Base-by-base conservation (phyloP, 768 basidiomycete species). In the Pulveroboletus sp. region DNA sequence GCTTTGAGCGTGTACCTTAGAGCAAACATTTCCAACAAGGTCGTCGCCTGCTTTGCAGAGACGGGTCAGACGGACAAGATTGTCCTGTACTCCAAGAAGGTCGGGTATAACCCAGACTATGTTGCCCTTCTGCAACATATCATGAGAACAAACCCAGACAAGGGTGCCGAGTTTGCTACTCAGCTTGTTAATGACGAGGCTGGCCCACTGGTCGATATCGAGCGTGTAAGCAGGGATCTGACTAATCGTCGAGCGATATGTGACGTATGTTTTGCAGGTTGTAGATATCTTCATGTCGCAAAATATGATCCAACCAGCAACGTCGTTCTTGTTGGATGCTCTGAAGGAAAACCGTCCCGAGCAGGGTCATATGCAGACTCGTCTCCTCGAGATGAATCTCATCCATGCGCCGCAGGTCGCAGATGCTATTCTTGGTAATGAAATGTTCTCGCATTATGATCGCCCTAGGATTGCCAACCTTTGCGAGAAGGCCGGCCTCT, bases 231-330 rank as follows among this genome's bases (percentile, higher is more conserved):
- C 69, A 26, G 15, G 43, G 35, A 11, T 38, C 32, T 33, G 32
- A 30, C 9, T 6, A 18, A 27, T 44, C 15, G 30, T 39, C 30
- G 46, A 38, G 13, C 38, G 24, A 15, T 27, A 41, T n/a, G 17
- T 43, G 32, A 27, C 18, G 39, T 40, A 45, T 30, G 40, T 40
- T n/a, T 49, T 30, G 40, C 28, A 88, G 84, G 89, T 97, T 47
- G 93, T 97, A 53, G 96, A 99, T 62, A 96, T 98, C 61, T 98
- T 99, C 77, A 96, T 97, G 93, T 88, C 89, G 0, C 94, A 96
- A 67, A 98, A 97, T 72, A 92, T 98, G 93, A 94, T 98, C 50
- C 96, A 98, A 69, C 95, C 94, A 17, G 96, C 96, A 6, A 99
- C 96, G 0, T 94, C 93, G 1, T 98, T 99, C 84, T 74, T 98